Evolutionary conservation across 2,329 filamentous ascomycete genomes (phyloP), one percentile per base, ranked within the genome.

Genomic region (Diaporthe batatas): DNA sequence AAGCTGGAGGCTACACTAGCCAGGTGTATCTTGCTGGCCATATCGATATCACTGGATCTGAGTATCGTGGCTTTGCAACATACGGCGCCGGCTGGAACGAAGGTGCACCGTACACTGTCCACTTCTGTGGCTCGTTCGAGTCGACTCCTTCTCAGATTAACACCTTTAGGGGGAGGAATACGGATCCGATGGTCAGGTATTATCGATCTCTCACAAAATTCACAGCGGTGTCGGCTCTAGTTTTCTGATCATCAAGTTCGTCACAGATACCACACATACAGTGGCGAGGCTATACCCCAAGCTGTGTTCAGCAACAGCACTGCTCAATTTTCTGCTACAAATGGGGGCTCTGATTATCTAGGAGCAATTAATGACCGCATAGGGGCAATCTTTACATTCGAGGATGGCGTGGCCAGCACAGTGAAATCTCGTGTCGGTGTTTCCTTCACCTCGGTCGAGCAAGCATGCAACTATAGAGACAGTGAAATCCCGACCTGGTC

Each of bases 381-480:
- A 1, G 87, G 87, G 0, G 86, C 86, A 0, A 76, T 89, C 0
- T 89, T 89, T 73, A 83, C 82, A 0, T 90, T 87, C 79, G 77
- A 79, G 69, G 57, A 74, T 73, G 77, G 77, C 2, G 80, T 80
- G 3, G 72, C 77, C 11, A 78, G 78, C 0, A 80, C 80, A 2
- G 77, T 90, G 32, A 85, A 81, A 25, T 90, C 88, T 0, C 82
- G 85, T 42, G 83, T 88, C 11, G 86, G 86, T 0, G 82, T 88
- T 7, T 88, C 86, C 0, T 88, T 85, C 78, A 83, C 87, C 18
- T 87, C 85, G 0, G 77, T 78, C 6, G 82, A 84, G 11, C 85
- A 87, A 75, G 86, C 86, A 2, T 88, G 86, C 68, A 77, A 79
- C n/a, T 86, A 86, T 76, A 82, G 85, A 29, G 79, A 85, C 21